Conservation (phyloP, 495 filamentous ascomycete species). For the Astrothelium subdiscretum region DNA sequence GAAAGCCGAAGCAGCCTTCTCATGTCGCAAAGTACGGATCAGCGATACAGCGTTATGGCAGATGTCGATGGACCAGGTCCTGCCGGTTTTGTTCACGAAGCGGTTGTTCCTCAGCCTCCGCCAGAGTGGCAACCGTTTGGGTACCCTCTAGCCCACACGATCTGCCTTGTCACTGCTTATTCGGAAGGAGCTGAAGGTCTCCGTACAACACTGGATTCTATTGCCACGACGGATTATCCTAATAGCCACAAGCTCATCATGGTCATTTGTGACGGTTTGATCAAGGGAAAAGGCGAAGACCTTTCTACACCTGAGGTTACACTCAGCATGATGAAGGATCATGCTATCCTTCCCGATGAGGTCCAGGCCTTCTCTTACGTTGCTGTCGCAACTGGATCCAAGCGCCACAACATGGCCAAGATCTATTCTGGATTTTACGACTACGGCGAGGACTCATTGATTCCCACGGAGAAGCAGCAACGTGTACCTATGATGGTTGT, state of each 20-base stretch:
- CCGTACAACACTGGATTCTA: slow-evolving; percentile 86
- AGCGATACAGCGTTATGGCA: slow-evolving; percentile 39
- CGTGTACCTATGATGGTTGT: slow-evolving; percentile 98
- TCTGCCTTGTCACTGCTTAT: slow-evolving; percentile 94
- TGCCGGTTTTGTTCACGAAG: slow-evolving; percentile 86
- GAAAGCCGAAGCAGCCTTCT: slow-evolving; percentile 42
- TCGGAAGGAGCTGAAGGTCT: slow-evolving; percentile 92
- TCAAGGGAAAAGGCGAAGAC: slow-evolving; percentile 89
- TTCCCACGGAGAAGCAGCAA: slow-evolving; percentile 82
- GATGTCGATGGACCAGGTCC: slow-evolving; percentile 69
- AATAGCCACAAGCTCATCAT: slow-evolving; percentile 97
- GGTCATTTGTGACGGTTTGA: slow-evolving; percentile 93
- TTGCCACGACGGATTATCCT: slow-evolving; percentile 96
- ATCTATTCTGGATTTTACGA: slow-evolving; percentile 97
- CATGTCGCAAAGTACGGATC: slow-evolving; percentile 27
- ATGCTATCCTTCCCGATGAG: slow-evolving; percentile 62
- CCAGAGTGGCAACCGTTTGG: slow-evolving; percentile 95
- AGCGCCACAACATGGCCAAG: slow-evolving; percentile 99
- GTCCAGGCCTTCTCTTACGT: slow-evolving; percentile 90
- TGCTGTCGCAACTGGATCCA: slow-evolving; percentile 88
- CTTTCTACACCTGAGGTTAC: slow-evolving; percentile 83
- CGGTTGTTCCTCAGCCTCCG: slow-evolving; percentile 94
- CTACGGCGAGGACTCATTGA: slow-evolving; percentile 69
- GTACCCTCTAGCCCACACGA: slow-evolving; percentile 82
- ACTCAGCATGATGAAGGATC: slow-evolving; percentile 89